Percentiles rank a stretch among this genome's conserved stretches.
phyloP scores from a whole-genome alignment of 2,329 filamentous ascomycete species.

The Claviceps sorghi region DNA sequence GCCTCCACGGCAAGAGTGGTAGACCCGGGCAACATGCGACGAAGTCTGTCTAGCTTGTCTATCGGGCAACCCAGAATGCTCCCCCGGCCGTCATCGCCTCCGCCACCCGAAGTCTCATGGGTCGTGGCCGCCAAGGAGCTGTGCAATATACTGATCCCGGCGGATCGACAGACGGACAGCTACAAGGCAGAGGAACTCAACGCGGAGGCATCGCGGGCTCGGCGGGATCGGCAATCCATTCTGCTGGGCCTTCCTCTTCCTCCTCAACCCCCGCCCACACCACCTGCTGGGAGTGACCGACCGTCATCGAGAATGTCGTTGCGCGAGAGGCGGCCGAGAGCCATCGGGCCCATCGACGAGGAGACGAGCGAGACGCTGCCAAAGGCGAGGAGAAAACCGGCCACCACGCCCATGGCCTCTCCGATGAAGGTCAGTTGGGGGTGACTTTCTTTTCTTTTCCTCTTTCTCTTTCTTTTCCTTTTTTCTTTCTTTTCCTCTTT shows the following conservation, averaged over 20 bases:
- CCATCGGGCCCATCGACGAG: constrained; percentile 38
- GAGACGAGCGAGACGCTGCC: constrained; percentile 14
- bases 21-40: constrained; percentile 49
- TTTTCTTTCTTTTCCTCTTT: too few species aligned
- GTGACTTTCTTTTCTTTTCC: too few species aligned
- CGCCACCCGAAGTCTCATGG: constrained; percentile 75
- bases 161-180: constrained; percentile 59
- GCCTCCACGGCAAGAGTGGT: constrained; percentile 72
- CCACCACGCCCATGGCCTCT: constrained; percentile 29
- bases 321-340: constrained; percentile 51
- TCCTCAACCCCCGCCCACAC: neutral
- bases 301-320: constrained; percentile 54
- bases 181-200: constrained; percentile 67
- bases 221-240: constrained; percentile 49
- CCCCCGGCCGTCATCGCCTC: constrained; percentile 41
- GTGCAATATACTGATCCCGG: constrained; percentile 67
- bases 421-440: constrained; percentile 18
- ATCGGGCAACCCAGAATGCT: constrained; percentile 10
- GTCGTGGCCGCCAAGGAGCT: constrained; percentile 69
- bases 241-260: constrained; percentile 19
- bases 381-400: constrained; percentile 45
- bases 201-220: constrained; percentile 45
- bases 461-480: too few species aligned
- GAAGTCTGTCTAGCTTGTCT: constrained; percentile 43
- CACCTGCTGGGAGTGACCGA: constrained; percentile 18